Evolutionary conservation across 768 basidiomycete species (phyloP), one percentile per base, ranked within the genome.

Genomic region (Suillus sp.): DNA sequence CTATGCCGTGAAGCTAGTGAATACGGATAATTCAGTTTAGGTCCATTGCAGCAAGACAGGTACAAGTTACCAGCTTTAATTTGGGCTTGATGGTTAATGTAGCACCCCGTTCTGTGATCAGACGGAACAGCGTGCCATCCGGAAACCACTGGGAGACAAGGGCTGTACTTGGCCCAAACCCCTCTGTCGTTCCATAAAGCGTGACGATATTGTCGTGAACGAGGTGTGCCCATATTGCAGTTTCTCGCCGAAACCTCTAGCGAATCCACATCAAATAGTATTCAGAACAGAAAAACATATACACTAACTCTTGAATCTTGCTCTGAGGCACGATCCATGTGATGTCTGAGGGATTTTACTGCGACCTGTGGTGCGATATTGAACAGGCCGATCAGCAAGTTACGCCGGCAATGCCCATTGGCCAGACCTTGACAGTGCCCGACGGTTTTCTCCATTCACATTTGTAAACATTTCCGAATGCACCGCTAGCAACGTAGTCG

Each of bases 171-270:
- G 32, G 13, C 10, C 50, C 45, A 45, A 65, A 71, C 40, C 60
- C 68, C 27, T 56, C 62, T 25, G 64, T 48, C 3, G 58, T 53
- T n/a, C 71, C 69, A 30, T 32, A 61, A 30, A 71, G 61, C 4
- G 64, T 54, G 2, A 72, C 43, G 11, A 72, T 59, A 59, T 72
- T 72, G 25, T 58, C 56, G 43, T 72, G 66, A 2, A 45, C 3
- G 14, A 71, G 59, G 32, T 51, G 30, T 30, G 59, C 63, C 71
- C 71, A 72, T 5, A 68, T 65, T n/a, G 57, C 54, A 14, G 67
- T 38, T 53, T 67, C 70, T 27, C 64, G 65, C n/a, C 62, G 59
- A 30, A 71, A 43, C 14, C 62, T 45, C 70, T 71, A 18, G 18
- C 22, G 5, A 10, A 22, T 51, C 27, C 2, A n/a, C 20, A 25